These are phyloP conservation scores for Hortiboletus rubellus DNA, from an alignment of 1,284 basidiomycete species.

Conservation along the genomic window DNA sequence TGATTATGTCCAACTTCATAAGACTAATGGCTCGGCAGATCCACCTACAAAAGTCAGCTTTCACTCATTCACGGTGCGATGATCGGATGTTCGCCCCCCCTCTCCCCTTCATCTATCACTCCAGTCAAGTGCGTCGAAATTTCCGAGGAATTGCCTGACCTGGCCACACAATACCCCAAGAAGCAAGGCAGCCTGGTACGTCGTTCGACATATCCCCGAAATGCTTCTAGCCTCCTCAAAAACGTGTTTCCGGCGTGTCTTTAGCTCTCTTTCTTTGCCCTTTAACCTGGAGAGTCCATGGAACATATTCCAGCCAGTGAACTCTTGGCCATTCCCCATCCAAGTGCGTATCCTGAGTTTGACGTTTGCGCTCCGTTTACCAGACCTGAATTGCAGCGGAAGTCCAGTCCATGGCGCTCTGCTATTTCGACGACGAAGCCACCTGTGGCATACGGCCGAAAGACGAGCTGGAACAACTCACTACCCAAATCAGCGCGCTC, in stretches of 20 bases:
- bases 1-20: not conserved
- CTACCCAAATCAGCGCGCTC: slow-evolving; percentile 26
- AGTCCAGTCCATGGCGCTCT: slow-evolving; percentile 24
- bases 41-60: slow-evolving; percentile 14
- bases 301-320: slow-evolving; percentile 20
- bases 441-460: slow-evolving; percentile 6
- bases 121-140: slow-evolving; percentile 17
- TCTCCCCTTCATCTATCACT: slow-evolving; percentile 9
- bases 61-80: slow-evolving; percentile 9
- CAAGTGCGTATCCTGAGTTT: slow-evolving; percentile 12
- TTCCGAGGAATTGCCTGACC: slow-evolving; percentile 18
- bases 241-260: slow-evolving; percentile 34
- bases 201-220: slow-evolving; percentile 25
- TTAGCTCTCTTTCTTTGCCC: slow-evolving; percentile 20
- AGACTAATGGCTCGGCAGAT: slow-evolving; percentile 7
- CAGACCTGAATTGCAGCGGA: slow-evolving; percentile 1
- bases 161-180: slow-evolving; percentile 6
- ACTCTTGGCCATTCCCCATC: slow-evolving; percentile 21
- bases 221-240: slow-evolving; percentile 12
- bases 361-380: slow-evolving; percentile 6
- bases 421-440: slow-evolving; percentile 25
- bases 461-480: slow-evolving; percentile 31
- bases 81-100: not conserved
- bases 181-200: slow-evolving; percentile 20
- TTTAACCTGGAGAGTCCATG: slow-evolving; percentile 30